Evolutionary conservation across 495 filamentous ascomycete species (phyloP).

Genomic region (Elasticomyces elasticus): DNA sequence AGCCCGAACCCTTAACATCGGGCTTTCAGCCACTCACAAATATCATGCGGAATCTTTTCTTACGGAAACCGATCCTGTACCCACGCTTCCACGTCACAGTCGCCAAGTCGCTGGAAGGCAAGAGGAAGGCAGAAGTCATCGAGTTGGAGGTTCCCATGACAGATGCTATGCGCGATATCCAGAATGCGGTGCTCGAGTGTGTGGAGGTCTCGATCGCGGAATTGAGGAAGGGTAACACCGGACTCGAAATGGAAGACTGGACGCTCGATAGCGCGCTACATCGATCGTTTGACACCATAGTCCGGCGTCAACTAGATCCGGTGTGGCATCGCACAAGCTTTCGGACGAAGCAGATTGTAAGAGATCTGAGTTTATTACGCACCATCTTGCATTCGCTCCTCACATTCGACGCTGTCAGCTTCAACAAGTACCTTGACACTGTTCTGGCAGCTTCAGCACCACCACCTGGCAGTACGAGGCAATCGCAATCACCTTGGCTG

Average conservation of each 20-base stretch:
- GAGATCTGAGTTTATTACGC: slow-evolving; percentile 74
- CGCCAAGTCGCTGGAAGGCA: slow-evolving; percentile 77
- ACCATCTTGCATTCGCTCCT: slow-evolving; percentile 77
- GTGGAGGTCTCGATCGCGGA: slow-evolving; percentile 90
- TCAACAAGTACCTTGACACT: slow-evolving; percentile 87
- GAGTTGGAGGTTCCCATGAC: slow-evolving; percentile 97
- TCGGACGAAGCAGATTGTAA: slow-evolving; percentile 87
- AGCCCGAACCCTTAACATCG: slow-evolving; percentile 79
- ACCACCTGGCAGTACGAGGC: slow-evolving; percentile 73
- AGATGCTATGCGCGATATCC: slow-evolving; percentile 82
- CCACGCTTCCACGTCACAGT: slow-evolving; percentile 91
- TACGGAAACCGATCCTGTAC: slow-evolving; percentile 82
- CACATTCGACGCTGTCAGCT: slow-evolving; percentile 81
- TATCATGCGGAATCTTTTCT: slow-evolving; percentile 88
- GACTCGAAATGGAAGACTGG: slow-evolving; percentile 95
- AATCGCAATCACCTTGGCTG: slow-evolving; percentile 90
- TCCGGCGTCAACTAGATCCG: slow-evolving; percentile 83
- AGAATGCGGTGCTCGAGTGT: slow-evolving; percentile 90
- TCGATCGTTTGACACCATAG: slow-evolving; percentile 79
- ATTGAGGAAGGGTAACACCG: slow-evolving; percentile 77
- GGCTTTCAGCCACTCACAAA: slow-evolving; percentile 83
- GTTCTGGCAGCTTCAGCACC: slow-evolving; percentile 85
- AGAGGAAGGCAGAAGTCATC: slow-evolving; percentile 89
- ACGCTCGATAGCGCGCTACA: slow-evolving; percentile 90
- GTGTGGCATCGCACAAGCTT: slow-evolving; percentile 96